Base-by-base conservation (phyloP, 371 early-diverging fungal genomes). In the Mucor sp. region DNA sequence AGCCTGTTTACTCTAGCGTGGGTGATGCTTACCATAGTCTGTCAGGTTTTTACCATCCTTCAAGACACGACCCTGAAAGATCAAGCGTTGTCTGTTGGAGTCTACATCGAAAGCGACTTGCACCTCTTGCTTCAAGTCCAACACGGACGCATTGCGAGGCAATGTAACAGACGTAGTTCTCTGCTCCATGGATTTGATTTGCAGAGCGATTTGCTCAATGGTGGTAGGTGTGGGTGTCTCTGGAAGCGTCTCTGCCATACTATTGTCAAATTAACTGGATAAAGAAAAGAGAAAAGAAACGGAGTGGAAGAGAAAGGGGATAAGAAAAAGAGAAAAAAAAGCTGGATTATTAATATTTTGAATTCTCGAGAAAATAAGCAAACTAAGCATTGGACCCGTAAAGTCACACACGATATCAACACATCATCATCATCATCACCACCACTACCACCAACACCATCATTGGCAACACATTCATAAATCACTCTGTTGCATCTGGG, bases 21-120 rank as follows among this genome's bases (percentile, higher is more conserved):
- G 17, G 9, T 11, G 19, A 23, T 11, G 14, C 28, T 65, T 84
- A 88, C 88, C 84, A 72, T 88, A 88, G 43, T 88, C 86, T 2
- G 78, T 66, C 60, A 88, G 61, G 15, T 67, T 61, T 43, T 86
- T 83, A 50, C 84, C 87, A 60, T 88, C 87, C 56, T 79, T 84
- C 35, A 88, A 74, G 1, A 88, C 84, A 62, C 81, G 76, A 58
- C 88, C 88, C 68, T 85, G 86, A 58, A 85, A 88, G 64, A 88
- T 88, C 56, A 88, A 68, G 8, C 88, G 84, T 56, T 88, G 88
- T 25, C 87, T 79, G 44, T 75, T 74, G 35, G 75, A 79, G 8
- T 85, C 84, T 2, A 88, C 85, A 65, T 85, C 77, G 58, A 85
- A 80, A 56, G 80, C 74, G 33, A 72, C 47, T 30, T 85, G 80